These are phyloP conservation scores for Mortierella sp. DNA, from an alignment of 371 early-diverging fungal species.

Conservation along the genomic window DNA sequence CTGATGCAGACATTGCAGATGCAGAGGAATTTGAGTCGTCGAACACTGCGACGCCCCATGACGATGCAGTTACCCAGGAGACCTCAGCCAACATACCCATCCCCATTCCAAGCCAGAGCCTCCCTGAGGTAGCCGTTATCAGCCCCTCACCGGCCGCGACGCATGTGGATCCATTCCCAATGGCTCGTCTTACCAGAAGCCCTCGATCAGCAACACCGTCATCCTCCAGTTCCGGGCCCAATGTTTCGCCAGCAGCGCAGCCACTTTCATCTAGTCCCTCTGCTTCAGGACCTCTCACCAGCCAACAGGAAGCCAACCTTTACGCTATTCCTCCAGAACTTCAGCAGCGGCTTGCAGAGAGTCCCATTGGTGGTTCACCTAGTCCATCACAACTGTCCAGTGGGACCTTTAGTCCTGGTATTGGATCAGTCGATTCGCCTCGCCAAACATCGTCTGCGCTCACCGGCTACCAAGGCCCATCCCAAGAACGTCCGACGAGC, in stretches of 20 bases:
- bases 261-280: background rate
- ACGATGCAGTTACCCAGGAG: background rate
- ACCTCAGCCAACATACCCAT: conserved; percentile 31
- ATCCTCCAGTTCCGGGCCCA: conserved; percentile 45
- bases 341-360: background rate
- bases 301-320: background rate
- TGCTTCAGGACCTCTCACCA: background rate
- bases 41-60: background rate
- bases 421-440: conserved; percentile 2
- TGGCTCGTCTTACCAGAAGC: conserved; percentile 36
- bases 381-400: background rate
- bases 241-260: background rate
- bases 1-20: background rate
- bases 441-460: background rate
- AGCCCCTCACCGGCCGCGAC: conserved; percentile 26
- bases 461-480: background rate
- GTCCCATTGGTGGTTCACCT: background rate
- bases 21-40: conserved; percentile 1
- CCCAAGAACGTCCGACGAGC: conserved; percentile 24
- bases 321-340: conserved; percentile 10
- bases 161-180: conserved; percentile 41
- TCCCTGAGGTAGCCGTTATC: conserved; percentile 22
- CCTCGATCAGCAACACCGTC: conserved; percentile 26
- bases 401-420: background rate
- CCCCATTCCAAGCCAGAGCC: background rate